Base-by-base conservation (phyloP, 2,329 filamentous ascomycete genomes). In the Cladosporium sp. region DNA sequence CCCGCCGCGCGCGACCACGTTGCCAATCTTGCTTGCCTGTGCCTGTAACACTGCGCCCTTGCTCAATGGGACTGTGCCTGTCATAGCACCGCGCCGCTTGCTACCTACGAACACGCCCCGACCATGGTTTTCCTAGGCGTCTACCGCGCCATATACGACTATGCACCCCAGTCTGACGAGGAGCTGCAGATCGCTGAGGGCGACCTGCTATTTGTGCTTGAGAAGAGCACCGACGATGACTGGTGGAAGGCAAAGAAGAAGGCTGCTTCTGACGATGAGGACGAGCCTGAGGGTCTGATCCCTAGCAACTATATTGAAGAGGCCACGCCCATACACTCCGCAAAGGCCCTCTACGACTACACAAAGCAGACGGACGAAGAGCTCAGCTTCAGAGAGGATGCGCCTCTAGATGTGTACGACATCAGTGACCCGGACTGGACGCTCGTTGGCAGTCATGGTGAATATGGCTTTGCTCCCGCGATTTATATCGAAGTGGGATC, bases 181-280 rank as follows among this genome's bases (percentile, higher is more conserved):
- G 94, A 98, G 85, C 85, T 98, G 67, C 85, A 89, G 69, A 91
- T 98, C 73, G 83, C 81, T 64, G 93, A 97, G 75, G 93, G 93
- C 66, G 94, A 97, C 79, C 77, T 97, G 68, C 87, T 98, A 66
- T 97, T 93, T 79, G 85, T 97, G 65, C 81, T 96, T 65, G 92
- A 96, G 73, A 96, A 96, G 81, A 90, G 88, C 70, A 74, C 77
- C 57, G 81, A 83, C 18, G 89, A 91, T 77, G 88, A 92, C 76
- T 98, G 95, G 95, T 98, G 95, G 95, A 92, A 91, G 57, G 97
- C 96, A 84, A 97, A 96, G 84, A 96, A 95, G 83, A 92, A 93
- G 69, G 86, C 86, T 34, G 85, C 83, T 28, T 73, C 71, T n/a
- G 91, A 93, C 43, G 93, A 96, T 51, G 93, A 96, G 49, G 93